Evolutionary conservation across 208 protist species (phyloP).

Genomic region (Leishmania braziliensis): DNA sequence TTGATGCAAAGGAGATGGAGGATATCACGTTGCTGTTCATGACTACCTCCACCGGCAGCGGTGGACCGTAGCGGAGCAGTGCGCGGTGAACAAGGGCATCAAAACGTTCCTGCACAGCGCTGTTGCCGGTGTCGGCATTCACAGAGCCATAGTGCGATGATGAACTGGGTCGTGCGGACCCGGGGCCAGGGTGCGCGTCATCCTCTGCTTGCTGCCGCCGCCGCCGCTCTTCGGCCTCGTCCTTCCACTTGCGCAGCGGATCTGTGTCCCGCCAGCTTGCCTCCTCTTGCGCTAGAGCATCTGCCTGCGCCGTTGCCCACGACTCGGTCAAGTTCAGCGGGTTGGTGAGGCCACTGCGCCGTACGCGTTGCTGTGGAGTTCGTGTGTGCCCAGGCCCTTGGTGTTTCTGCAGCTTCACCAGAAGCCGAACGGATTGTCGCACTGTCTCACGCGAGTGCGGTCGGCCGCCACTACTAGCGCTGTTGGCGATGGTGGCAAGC

Average conservation of each 20-base stretch:
- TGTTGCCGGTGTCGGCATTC: constrained; percentile 56
- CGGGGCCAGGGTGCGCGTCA: not conserved
- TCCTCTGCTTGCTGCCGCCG: not conserved
- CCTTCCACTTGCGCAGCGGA: not conserved
- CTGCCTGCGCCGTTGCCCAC: constrained; percentile 20
- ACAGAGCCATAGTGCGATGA: constrained; percentile 48
- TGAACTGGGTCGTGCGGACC: not conserved
- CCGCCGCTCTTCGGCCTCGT: not conserved
- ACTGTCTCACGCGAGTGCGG: constrained; percentile 12
- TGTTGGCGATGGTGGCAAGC: constrained; percentile 12
- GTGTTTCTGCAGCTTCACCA: constrained; percentile 4
- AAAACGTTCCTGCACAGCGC: constrained; percentile 72
- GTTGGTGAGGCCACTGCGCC: not conserved
- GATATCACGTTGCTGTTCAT: constrained; percentile 52
- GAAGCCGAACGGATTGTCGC: constrained; percentile 1
- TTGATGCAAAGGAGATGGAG: not conserved
- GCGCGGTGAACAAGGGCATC: constrained; percentile 59
- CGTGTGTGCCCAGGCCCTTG: not conserved
- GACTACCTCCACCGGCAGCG: constrained; percentile 76
- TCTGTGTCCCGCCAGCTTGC: constrained; percentile 8
- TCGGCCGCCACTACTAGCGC: not conserved
- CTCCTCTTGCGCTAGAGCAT: constrained; percentile 20
- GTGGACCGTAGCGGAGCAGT: constrained; percentile 74
- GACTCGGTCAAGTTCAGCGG: not conserved
- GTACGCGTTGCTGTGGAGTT: not conserved